Evolutionary conservation across 2,329 filamentous ascomycete species (phyloP).

Genomic region (Aspergillus carbonarius): DNA sequence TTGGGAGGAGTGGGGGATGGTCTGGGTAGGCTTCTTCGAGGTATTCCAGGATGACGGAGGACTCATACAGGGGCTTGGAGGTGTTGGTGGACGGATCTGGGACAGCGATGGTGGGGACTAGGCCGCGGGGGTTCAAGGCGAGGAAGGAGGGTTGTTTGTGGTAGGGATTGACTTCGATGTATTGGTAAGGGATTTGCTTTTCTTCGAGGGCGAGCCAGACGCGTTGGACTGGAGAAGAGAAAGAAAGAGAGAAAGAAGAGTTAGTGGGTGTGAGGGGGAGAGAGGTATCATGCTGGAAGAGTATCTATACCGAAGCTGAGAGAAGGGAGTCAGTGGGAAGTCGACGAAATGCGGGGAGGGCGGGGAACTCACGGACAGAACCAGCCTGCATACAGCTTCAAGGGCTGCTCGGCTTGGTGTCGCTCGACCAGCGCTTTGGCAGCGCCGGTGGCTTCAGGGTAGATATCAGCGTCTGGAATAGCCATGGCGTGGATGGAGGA

Average conservation of each 20-base stretch:
- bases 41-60: constrained; percentile 71
- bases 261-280: constrained; percentile 7
- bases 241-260: too few species aligned
- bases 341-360: background rate
- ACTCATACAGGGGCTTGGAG: constrained; percentile 67
- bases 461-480: constrained; percentile 40
- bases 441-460: constrained; percentile 46
- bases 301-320: constrained; percentile 34
- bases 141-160: constrained; percentile 68
- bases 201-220: constrained; percentile 72
- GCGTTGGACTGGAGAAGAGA: constrained; percentile 62
- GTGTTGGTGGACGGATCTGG: constrained; percentile 19
- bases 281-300: background rate
- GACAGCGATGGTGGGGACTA: constrained; percentile 66
- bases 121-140: constrained; percentile 69
- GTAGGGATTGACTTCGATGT: constrained; percentile 77
- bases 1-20: constrained; percentile 57
- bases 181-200: constrained; percentile 72
- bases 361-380: constrained; percentile 58
- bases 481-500: constrained; percentile 13
- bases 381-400: constrained; percentile 71
- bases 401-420: constrained; percentile 34
- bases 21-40: constrained; percentile 68
- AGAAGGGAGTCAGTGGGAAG: constrained; percentile 11
- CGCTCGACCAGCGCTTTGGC: constrained; percentile 40